Evolutionary conservation across 1,284 basidiomycete species (phyloP).

Genomic region (Rhodotorula sp.): DNA sequence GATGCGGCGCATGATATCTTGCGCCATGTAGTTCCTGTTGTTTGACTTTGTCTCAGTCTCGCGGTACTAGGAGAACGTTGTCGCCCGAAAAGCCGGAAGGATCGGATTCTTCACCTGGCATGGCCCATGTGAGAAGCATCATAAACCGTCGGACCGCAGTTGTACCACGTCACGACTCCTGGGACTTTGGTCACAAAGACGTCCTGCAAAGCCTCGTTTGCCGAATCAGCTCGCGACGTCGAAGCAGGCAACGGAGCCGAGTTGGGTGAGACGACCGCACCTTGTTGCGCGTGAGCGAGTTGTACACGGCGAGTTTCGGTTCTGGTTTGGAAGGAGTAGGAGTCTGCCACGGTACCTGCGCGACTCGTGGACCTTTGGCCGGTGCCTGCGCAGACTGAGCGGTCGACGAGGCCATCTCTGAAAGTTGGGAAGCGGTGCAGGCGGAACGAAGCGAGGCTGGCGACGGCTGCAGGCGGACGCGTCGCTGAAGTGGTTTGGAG

Average conservation of each 20-base stretch:
- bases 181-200: slow-evolving; percentile 79
- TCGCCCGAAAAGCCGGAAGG: slow-evolving; percentile 8
- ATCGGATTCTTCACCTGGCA: slow-evolving; percentile 69
- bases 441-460: too few species aligned
- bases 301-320: slow-evolving; percentile 75
- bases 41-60: too few species aligned
- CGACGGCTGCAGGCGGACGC: too few species aligned
- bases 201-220: slow-evolving; percentile 54
- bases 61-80: neutral
- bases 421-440: too few species aligned
- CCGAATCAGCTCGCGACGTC: slow-evolving; percentile 2
- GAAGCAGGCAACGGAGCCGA: neutral
- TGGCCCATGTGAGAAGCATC: slow-evolving; percentile 99
- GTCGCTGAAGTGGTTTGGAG: too few species aligned
- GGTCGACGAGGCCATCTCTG: slow-evolving; percentile 9
- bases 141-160: slow-evolving; percentile 90
- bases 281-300: slow-evolving; percentile 90
- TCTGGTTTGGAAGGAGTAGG: slow-evolving; percentile 46
- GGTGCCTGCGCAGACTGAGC: neutral
- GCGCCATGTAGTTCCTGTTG: slow-evolving; percentile 91
- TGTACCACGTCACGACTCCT: slow-evolving; percentile 82
- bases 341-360: slow-evolving; percentile 46
- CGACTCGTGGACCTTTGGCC: slow-evolving; percentile 1
- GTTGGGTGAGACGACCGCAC: slow-evolving; percentile 53
- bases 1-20: slow-evolving; percentile 90